Evolutionary conservation across 179 eudicot species (phyloP), one percentile per base, ranked within the genome.

Genomic region (Silene vulgaris): DNA sequence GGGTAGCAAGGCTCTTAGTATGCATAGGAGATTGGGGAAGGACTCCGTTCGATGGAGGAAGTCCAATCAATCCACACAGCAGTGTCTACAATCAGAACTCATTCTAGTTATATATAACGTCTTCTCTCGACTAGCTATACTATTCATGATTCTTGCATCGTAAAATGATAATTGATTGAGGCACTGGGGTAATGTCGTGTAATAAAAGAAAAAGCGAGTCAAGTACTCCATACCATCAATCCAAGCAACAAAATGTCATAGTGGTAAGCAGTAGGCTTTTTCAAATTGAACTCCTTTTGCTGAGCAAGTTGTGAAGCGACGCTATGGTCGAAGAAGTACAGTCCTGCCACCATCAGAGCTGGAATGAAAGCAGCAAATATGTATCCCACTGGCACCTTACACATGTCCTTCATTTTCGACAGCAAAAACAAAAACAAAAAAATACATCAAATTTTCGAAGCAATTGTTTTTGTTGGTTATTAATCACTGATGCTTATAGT

Each of bases 11-110:
- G 69, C 91, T 88, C 83, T 86, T 88, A 16, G 90, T 84, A 72
- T 88, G 90, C 90, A 88, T 88, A n/a, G 90, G 90, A 63, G 90
- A 88, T 64, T 88, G 91, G 13, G 91, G 91, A 52, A 88, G 86
- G 74, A 88, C 91, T 11, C 91, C 91, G 54, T 88, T 88, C 57
- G 91, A 84, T 45, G 91, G 91, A 65, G 91, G 91, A 21, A 88
- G 75, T 75, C 91, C 91, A 69, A 88, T 72, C 65, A 88, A 65
- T 37, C 91, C 91, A 82, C 91, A 88, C 23, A 88, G 71, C 80
- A 88, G 67, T 73, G 88, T 85, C 91, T 88, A 32, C 54, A 66
- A 45, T 74, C 4, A 62, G 40, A 75, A 1, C 16, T 11, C 29
- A 61, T 21, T 74, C 23, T 8, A 12, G 57, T 50, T 14, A 50